phyloP scores from a whole-genome alignment of 2,329 filamentous ascomycete genomes.

The Boeremia exigua region DNA sequence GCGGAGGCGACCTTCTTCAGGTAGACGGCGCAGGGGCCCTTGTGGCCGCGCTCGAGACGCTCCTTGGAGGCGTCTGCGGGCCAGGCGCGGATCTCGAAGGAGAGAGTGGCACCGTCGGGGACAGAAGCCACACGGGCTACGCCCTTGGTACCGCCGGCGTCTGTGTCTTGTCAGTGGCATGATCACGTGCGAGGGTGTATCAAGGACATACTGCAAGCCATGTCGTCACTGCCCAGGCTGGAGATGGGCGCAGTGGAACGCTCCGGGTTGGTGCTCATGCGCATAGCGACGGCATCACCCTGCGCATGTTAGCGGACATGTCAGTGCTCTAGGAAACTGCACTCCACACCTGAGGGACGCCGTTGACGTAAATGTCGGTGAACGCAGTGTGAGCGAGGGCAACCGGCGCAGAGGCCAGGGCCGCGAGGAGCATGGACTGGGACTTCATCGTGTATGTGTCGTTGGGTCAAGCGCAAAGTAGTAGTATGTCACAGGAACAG shows the following conservation, averaged over 20 bases:
- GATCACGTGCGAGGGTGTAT: too few species aligned
- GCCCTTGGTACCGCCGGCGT: constrained; percentile 56
- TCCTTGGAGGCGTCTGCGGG: constrained; percentile 62
- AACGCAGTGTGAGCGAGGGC: constrained; percentile 47
- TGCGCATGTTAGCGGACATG: constrained; percentile 46
- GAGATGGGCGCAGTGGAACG: constrained; percentile 65
- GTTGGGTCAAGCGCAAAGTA: constrained; percentile 8
- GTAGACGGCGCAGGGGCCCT: constrained; percentile 76
- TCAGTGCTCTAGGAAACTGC: neutral
- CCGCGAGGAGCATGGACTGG: constrained; percentile 39
- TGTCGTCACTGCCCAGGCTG: constrained; percentile 64
- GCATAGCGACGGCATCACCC: constrained; percentile 74
- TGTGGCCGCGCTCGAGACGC: constrained; percentile 66
- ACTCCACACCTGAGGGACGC: constrained; percentile 33
- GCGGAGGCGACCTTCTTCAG: constrained; percentile 71
- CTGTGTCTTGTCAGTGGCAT: constrained; percentile 38
- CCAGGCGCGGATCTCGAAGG: constrained; percentile 70
- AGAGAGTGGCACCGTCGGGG: constrained; percentile 62
- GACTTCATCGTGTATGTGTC: constrained; percentile 40
- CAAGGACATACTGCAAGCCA: constrained; percentile 70
- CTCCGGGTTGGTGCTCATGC: constrained; percentile 64
- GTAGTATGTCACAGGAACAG: constrained; percentile 35
- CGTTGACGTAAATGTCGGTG: constrained; percentile 45
- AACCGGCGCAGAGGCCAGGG: constrained; percentile 41
- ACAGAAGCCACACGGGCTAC: constrained; percentile 57